Evolutionary conservation across 139 green algal genomes (phyloP).

Genomic region (Astrephomene gubernaculifera): DNA sequence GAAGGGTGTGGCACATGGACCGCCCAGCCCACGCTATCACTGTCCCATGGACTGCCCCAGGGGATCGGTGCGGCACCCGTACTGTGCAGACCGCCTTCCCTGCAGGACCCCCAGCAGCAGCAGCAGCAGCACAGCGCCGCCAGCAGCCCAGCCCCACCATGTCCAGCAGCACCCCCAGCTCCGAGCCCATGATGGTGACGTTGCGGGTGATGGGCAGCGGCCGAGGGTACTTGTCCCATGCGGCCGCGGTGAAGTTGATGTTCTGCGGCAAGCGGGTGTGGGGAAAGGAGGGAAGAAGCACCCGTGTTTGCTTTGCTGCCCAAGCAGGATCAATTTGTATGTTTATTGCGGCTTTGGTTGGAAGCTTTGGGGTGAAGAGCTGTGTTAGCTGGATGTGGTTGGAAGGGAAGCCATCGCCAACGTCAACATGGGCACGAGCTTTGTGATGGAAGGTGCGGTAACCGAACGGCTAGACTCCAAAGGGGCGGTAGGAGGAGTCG

Average conservation of each 20-base stretch:
- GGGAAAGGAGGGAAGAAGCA: neutral
- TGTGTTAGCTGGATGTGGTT: neutral
- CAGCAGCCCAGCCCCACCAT: neutral
- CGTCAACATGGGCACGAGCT: neutral
- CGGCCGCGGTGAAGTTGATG: neutral
- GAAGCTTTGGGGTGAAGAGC: neutral
- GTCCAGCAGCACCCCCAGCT: neutral
- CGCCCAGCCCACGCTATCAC: neutral
- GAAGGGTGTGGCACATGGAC: neutral
- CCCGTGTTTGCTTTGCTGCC: neutral
- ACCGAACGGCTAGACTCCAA: neutral
- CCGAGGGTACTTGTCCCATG: slow-evolving; percentile 9
- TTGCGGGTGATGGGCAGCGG: neutral
- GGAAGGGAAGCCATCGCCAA: neutral
- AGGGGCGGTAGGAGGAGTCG: neutral
- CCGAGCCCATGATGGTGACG: neutral
- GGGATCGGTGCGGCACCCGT: neutral
- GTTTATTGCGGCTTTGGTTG: no score
- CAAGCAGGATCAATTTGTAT: no score
- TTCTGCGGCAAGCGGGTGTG: neutral
- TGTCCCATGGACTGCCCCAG: neutral
- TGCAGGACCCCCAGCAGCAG: neutral
- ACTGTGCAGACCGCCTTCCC: neutral
- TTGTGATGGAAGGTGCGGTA: neutral
- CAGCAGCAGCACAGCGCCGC: neutral